Conservation (phyloP, 208 protist genomes). For the Dictyostelium gargantuum region DNA sequence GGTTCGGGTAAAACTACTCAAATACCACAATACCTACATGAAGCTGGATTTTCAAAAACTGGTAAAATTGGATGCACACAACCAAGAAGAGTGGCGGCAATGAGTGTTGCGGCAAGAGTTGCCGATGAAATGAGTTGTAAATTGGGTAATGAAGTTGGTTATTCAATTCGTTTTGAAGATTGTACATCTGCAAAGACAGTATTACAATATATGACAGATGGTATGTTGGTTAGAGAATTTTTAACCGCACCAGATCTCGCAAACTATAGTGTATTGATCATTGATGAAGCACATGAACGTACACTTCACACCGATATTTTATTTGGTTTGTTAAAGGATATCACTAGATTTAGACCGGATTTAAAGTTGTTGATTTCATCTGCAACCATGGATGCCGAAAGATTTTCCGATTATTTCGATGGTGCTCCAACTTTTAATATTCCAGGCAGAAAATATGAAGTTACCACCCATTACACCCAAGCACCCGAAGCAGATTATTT, state of each 20-base stretch:
- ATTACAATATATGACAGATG: conserved; percentile 97
- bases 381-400: conserved; percentile 98
- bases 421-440: conserved; percentile 92
- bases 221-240: conserved; percentile 98
- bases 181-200: conserved; percentile 90
- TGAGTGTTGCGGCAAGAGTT: conserved; percentile 98
- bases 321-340: conserved; percentile 92
- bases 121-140: conserved; percentile 91
- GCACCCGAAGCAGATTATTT: conserved; percentile 93
- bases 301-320: conserved; percentile 94
- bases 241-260: conserved; percentile 92
- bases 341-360: conserved; percentile 88
- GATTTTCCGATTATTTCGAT: conserved; percentile 97
- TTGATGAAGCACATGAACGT: conserved; percentile 99
- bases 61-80: conserved; percentile 96
- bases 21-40: conserved; percentile 86
- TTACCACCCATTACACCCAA: conserved; percentile 88
- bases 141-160: conserved; percentile 89
- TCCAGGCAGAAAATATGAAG: conserved; percentile 78
- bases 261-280: conserved; percentile 97
- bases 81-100: conserved; percentile 98
- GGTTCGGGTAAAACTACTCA: conserved; percentile 95
- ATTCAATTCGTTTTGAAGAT: conserved; percentile 98
- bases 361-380: conserved; percentile 97
- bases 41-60: conserved; percentile 80